Percentiles rank a stretch among this genome's conserved stretches.
Evolutionary conservation across 2,329 filamentous ascomycete species (phyloP).

Genomic region (Pezicula radicicola): DNA sequence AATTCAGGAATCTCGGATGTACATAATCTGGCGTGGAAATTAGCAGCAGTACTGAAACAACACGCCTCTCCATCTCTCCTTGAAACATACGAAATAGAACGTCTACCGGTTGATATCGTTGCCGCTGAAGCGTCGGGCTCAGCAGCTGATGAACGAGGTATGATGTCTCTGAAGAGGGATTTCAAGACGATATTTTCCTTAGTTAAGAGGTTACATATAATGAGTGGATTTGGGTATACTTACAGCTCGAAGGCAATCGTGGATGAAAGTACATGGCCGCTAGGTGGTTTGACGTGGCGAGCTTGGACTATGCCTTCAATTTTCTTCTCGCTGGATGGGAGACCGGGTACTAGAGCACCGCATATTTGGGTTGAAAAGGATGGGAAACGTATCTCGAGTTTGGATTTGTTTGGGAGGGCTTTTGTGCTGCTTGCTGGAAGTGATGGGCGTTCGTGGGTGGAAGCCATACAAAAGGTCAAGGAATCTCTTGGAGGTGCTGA

Average conservation of each 20-base stretch:
- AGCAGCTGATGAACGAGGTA: constrained; percentile 10
- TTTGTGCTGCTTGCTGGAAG: constrained; percentile 27
- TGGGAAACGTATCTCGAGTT: constrained; percentile 24
- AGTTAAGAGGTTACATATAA: constrained; percentile 1
- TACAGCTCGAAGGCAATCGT: constrained; percentile 8
- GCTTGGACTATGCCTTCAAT: constrained; percentile 25
- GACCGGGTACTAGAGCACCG: constrained; percentile 29
- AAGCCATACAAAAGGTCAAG: constrained; percentile 8
- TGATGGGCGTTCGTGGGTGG: constrained; percentile 12
- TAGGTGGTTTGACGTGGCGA: constrained; percentile 23
- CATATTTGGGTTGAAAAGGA: constrained; percentile 28
- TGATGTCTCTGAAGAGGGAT: constrained; percentile 4
- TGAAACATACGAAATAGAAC: constrained; percentile 36
- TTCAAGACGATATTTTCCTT: not conserved
- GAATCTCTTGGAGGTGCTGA: constrained; percentile 1
- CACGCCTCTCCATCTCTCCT: constrained; percentile 23
- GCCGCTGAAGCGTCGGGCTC: constrained; percentile 7
- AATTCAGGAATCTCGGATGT: constrained; percentile 36
- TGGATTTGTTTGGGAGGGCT: constrained; percentile 26
- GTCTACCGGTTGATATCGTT: constrained; percentile 30
- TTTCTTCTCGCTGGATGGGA: constrained; percentile 21
- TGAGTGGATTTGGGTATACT: constrained; percentile 11
- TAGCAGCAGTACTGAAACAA: constrained; percentile 30
- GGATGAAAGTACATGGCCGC: constrained; percentile 8
- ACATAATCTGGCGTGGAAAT: constrained; percentile 40